Percentiles rank a stretch among this genome's conserved stretches.
These are phyloP conservation scores for Endocarpon pusillum DNA, from an alignment of 495 filamentous ascomycete species.

Conservation along the genomic window DNA sequence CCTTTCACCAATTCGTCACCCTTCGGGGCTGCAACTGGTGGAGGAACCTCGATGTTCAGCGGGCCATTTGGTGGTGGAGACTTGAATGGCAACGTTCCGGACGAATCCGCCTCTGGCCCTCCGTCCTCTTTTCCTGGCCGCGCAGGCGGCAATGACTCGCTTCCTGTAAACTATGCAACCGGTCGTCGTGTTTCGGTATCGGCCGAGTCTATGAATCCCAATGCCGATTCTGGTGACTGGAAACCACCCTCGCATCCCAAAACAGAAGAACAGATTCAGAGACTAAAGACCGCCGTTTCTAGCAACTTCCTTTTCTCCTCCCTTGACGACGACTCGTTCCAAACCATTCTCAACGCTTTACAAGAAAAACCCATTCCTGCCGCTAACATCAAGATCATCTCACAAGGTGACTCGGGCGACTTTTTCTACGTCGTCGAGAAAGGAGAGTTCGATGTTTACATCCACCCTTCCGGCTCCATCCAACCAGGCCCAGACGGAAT, in stretches of 20 bases:
- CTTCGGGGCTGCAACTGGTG: constrained; percentile 3
- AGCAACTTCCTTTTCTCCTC: constrained; percentile 89
- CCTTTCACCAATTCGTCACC: constrained; percentile 8
- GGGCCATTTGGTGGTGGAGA: constrained; percentile 1
- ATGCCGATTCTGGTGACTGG: constrained; percentile 75
- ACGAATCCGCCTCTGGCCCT: constrained; percentile 2
- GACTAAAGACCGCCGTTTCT: constrained; percentile 66
- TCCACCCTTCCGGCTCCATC: constrained; percentile 62
- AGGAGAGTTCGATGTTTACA: constrained; percentile 79
- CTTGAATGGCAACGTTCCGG: constrained; percentile 2
- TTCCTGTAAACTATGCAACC: constrained; percentile 88
- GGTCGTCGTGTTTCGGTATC: constrained; percentile 89
- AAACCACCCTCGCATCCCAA: constrained; percentile 71
- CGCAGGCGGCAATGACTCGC: constrained; percentile 37
- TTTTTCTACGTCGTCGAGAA: constrained; percentile 96
- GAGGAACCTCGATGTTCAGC: background rate
- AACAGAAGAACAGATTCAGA: constrained; percentile 56
- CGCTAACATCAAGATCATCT: constrained; percentile 91
- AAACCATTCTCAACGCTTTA: constrained; percentile 74
- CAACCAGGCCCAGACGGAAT: constrained; percentile 72
- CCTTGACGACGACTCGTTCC: constrained; percentile 79
- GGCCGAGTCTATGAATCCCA: constrained; percentile 86
- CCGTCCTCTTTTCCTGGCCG: constrained; percentile 20
- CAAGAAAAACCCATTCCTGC: constrained; percentile 91
- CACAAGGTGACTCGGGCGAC: constrained; percentile 88